phyloP scores from a whole-genome alignment of 2,329 filamentous ascomycete species.

The Penicillium sp. region DNA sequence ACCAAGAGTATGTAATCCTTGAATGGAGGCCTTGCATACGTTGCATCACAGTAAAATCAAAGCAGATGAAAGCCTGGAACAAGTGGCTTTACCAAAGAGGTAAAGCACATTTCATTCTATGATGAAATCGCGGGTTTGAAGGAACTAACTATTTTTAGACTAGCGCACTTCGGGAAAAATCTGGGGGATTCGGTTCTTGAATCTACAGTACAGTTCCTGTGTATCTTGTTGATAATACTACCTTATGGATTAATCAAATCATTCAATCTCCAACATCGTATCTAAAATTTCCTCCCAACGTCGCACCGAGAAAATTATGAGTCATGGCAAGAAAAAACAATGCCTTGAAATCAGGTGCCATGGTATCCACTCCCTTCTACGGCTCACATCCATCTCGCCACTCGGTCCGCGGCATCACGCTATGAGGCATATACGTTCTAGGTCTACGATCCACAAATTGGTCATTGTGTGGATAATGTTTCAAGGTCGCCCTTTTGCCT shows the following conservation, averaged over 20 bases:
- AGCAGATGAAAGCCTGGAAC: too few species aligned
- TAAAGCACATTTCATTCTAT: too few species aligned
- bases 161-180: too few species aligned
- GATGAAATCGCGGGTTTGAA: too few species aligned
- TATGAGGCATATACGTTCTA: neutral
- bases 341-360: neutral
- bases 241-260: neutral
- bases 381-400: neutral
- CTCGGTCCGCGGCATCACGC: neutral
- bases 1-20: too few species aligned
- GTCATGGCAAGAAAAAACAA: neutral
- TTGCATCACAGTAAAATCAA: too few species aligned
- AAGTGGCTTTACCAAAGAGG: too few species aligned
- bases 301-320: neutral
- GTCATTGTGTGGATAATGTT: neutral
- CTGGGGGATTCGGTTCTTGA: too few species aligned
- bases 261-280: neutral
- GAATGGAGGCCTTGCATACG: too few species aligned
- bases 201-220: neutral
- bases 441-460: neutral
- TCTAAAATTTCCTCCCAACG: too few species aligned
- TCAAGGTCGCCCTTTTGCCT: neutral
- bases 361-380: neutral
- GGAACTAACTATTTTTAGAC: too few species aligned
- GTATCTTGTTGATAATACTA: neutral